These are phyloP conservation scores for Chenopodium formosanum DNA, from an alignment of 148 eudicot species.

Conservation along the genomic window DNA sequence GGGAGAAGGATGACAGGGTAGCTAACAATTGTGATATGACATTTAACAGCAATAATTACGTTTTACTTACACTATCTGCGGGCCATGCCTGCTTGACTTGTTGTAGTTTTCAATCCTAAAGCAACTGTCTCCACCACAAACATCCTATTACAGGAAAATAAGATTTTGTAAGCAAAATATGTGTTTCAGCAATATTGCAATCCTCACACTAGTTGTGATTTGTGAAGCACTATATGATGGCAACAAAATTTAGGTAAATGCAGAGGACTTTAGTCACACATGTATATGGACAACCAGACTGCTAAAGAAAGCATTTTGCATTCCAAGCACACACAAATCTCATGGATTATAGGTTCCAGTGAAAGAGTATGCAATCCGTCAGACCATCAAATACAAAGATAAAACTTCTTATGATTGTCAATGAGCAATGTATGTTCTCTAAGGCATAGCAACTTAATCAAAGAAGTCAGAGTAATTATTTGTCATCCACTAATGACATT, in stretches of 20 bases:
- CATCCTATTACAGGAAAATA: constrained; percentile 41
- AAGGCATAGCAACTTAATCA: neutral
- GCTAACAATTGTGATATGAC: neutral
- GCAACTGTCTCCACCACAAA: constrained; percentile 77
- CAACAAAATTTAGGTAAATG: neutral
- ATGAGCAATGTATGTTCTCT: neutral
- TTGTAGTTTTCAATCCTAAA: constrained; percentile 67
- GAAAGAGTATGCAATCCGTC: neutral
- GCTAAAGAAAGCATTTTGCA: neutral
- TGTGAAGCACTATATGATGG: neutral
- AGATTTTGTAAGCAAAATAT: constrained; percentile 15
- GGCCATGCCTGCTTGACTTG: constrained; percentile 47
- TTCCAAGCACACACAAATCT: neutral
- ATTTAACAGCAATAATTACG: neutral
- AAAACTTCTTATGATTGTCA: too few relatives aligned
- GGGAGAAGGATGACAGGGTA: neutral
- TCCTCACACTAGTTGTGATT: neutral
- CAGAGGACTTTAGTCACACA: neutral
- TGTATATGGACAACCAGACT: neutral
- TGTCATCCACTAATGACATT: neutral
- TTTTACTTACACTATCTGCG: constrained; percentile 66
- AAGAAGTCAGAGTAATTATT: neutral
- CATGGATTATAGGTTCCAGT: neutral
- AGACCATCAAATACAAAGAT: neutral
- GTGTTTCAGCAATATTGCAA: constrained; percentile 3